Percentiles rank a stretch among this genome's conserved stretches.
These are phyloP conservation scores for Globisporangium acanthophoron DNA, from an alignment of 352 stramenopile species.

Conservation along the genomic window DNA sequence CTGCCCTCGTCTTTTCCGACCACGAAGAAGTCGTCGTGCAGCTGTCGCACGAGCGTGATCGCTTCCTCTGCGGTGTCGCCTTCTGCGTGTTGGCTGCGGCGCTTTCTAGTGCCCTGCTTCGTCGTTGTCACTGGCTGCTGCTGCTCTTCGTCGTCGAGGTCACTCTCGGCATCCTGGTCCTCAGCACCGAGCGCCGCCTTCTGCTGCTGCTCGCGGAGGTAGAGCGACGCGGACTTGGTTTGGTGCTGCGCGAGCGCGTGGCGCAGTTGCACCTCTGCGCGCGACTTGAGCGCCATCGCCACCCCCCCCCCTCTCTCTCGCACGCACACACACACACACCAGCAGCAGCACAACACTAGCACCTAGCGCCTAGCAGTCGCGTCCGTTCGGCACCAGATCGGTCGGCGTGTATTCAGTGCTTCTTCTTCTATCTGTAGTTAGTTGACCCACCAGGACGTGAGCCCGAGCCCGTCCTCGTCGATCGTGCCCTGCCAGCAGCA, in stretches of 20 bases:
- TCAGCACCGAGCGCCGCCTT: slow-evolving; percentile 16
- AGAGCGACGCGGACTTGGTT: slow-evolving; percentile 39
- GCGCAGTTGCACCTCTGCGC: slow-evolving; percentile 46
- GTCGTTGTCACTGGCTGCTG: too few relatives aligned
- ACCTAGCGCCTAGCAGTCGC: too few relatives aligned
- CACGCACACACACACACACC: not conserved
- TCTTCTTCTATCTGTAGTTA: slow-evolving; percentile 6
- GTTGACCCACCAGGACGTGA: slow-evolving; percentile 81
- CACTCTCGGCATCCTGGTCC: slow-evolving; percentile 2
- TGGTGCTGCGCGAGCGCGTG: slow-evolving; percentile 29
- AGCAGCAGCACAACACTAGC: not conserved
- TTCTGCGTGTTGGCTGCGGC: not conserved
- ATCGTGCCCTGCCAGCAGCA: slow-evolving; percentile 60
- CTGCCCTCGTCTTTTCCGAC: slow-evolving; percentile 8
- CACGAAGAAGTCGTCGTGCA: slow-evolving; percentile 37
- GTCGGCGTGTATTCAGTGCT: not conserved
- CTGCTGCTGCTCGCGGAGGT: slow-evolving; percentile 41
- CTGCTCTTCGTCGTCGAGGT: slow-evolving; percentile 3
- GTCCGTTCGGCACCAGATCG: not conserved
- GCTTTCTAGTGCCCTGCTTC: slow-evolving; percentile 7
- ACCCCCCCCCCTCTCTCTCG: not conserved
- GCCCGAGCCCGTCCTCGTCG: slow-evolving; percentile 76
- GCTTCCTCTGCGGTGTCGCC: slow-evolving; percentile 30
- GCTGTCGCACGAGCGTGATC: slow-evolving; percentile 45
- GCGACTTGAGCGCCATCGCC: slow-evolving; percentile 34